A percentile compares a stretch with the other conserved stretches of the same genome.
Evolutionary conservation across 2,329 filamentous ascomycete genomes (phyloP).

Genomic region (Apiospora hydei): DNA sequence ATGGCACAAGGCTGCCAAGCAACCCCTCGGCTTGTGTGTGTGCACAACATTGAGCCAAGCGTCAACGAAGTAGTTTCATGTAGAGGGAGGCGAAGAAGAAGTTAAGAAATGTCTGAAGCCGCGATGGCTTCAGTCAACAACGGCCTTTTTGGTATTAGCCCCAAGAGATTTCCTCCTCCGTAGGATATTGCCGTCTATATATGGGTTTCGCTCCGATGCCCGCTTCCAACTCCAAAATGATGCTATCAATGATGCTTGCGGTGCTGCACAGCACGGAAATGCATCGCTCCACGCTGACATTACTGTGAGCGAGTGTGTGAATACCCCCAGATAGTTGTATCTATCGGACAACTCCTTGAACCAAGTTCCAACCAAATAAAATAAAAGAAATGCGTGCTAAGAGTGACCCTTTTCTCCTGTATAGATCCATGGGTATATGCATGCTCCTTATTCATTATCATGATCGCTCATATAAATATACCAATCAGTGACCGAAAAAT

Average conservation of each 20-base stretch:
- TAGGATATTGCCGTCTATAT: slow-evolving; percentile 20
- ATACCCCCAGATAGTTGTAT: background rate
- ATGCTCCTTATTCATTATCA: slow-evolving; percentile 10
- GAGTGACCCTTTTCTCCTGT: background rate
- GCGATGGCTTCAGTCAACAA: background rate
- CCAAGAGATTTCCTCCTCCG: slow-evolving; percentile 1
- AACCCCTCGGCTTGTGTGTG: background rate
- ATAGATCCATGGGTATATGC: slow-evolving; percentile 9
- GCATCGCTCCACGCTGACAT: background rate
- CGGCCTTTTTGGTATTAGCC: slow-evolving; percentile 9
- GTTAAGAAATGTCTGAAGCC: background rate
- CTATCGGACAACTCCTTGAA: background rate
- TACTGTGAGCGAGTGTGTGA: slow-evolving; percentile 1
- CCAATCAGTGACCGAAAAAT: slow-evolving; percentile 16
- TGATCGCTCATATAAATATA: background rate
- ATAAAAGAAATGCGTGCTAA: background rate
- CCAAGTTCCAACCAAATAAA: no score
- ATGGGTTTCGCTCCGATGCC: background rate
- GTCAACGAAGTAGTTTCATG: background rate
- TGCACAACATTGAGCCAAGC: background rate
- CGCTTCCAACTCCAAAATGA: background rate
- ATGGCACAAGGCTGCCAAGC: background rate
- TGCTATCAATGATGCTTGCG: background rate
- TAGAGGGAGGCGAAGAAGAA: background rate
- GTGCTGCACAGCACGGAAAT: background rate